These are phyloP conservation scores for Ceratobasidium sp. DNA, from an alignment of 1,284 basidiomycete genomes.

Conservation along the genomic window DNA sequence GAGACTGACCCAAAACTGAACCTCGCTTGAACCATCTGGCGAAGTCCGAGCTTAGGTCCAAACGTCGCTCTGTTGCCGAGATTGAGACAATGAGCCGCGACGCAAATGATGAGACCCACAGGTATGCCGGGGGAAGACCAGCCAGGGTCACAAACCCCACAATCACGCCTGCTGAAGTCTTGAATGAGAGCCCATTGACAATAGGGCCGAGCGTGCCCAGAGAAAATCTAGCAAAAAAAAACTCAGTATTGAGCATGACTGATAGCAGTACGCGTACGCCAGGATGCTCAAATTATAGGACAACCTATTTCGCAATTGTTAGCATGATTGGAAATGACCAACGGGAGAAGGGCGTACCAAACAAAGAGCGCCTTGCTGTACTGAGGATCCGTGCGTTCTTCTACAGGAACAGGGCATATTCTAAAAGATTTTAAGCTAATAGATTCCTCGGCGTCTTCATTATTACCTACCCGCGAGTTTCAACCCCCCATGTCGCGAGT, in stretches of 20 bases:
- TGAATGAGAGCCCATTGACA: conserved; percentile 66
- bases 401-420: conserved; percentile 57
- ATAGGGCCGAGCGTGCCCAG: conserved; percentile 74
- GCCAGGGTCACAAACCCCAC: conserved; percentile 75
- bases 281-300: conserved; percentile 75
- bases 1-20: conserved; percentile 67
- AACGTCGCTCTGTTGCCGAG: conserved; percentile 75
- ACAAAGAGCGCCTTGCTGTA: conserved; percentile 76
- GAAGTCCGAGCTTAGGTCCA: conserved; percentile 82
- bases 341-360: too few species aligned
- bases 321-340: too few species aligned
- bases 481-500: too few species aligned
- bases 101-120: conserved; percentile 52
- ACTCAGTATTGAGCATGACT: background rate
- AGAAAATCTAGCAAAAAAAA: conserved; percentile 62
- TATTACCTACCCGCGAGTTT: too few species aligned
- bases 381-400: conserved; percentile 64
- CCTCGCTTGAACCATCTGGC: conserved; percentile 83
- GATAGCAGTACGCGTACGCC: conserved; percentile 55
- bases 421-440: conserved; percentile 49
- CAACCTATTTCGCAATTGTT: too few species aligned
- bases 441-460: too few species aligned
- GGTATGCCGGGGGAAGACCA: conserved; percentile 59
- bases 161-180: conserved; percentile 75
- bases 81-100: conserved; percentile 14